Conservation (phyloP, 306 rosid species). For the Cercis canadensis region DNA sequence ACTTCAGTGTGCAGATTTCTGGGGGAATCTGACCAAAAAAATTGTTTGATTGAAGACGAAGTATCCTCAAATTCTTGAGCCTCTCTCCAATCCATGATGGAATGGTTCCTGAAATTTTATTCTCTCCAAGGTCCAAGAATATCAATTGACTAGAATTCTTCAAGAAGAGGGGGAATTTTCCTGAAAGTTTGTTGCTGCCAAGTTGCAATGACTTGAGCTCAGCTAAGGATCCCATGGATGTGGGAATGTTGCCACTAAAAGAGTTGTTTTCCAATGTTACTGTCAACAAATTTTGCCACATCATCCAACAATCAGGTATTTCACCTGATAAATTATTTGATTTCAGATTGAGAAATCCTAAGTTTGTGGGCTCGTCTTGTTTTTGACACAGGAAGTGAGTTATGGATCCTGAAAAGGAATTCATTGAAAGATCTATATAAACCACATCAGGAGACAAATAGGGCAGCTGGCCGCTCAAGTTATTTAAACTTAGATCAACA, state of each 20-base stretch:
- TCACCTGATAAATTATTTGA: constrained; percentile 14
- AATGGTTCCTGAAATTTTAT: neutral
- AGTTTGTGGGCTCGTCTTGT: neutral
- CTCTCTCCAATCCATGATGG: constrained; percentile 24
- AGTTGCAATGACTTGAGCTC: neutral
- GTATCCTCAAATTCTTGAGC: constrained; percentile 24
- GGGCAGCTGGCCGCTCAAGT: constrained; percentile 12
- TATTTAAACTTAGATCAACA: constrained; percentile 18
- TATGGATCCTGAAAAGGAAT: neutral
- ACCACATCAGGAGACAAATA: neutral
- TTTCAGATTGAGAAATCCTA: neutral
- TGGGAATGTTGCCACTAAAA: constrained; percentile 14
- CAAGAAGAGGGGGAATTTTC: neutral
- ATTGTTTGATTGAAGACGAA: constrained; percentile 32
- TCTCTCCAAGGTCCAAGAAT: neutral
- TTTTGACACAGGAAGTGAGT: constrained; percentile 11
- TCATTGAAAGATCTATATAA: neutral
- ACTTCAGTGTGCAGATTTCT: constrained; percentile 26
- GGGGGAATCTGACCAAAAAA: constrained; percentile 28
- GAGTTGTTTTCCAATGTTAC: neutral
- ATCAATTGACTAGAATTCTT: neutral
- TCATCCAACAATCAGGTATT: constrained; percentile 29
- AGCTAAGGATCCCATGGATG: constrained; percentile 6
- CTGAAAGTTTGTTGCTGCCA: neutral
- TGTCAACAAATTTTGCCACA: neutral